phyloP scores from a whole-genome alignment of 306 rosid genomes.

The Abrus precatorius region DNA sequence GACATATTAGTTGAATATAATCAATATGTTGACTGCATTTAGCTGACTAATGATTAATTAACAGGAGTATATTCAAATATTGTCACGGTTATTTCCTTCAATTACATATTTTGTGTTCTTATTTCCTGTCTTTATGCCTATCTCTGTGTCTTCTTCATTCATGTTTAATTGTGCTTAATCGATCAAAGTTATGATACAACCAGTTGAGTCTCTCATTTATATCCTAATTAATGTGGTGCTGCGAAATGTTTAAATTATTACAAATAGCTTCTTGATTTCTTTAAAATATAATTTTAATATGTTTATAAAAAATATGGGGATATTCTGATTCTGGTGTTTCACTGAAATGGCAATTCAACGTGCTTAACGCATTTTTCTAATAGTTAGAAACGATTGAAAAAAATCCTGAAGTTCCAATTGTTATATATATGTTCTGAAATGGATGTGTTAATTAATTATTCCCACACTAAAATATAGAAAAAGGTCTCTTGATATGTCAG shows the following conservation, averaged over 20 bases:
- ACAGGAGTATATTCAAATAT: too few relatives aligned
- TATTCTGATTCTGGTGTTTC: conserved; percentile 33
- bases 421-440: not conserved
- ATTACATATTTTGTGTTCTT: not conserved
- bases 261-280: conserved; percentile 17
- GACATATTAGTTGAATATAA: too few relatives aligned
- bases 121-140: not conserved
- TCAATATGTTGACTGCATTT: too few relatives aligned
- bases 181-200: conserved; percentile 10
- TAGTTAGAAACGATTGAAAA: not conserved
- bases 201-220: conserved; percentile 16
- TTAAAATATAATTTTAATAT: not conserved
- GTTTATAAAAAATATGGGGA: not conserved
- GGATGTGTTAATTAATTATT: not conserved
- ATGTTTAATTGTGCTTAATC: conserved; percentile 20
- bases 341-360: not conserved
- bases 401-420: conserved; percentile 13
- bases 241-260: conserved; percentile 18
- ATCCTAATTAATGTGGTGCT: conserved; percentile 21
- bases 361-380: conserved; percentile 2
- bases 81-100: too few relatives aligned
- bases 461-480: not conserved
- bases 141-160: conserved; percentile 15
- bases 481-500: conserved; percentile 53
- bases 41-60: too few relatives aligned